These are phyloP conservation scores for Hansenula lynferdii DNA, from an alignment of 1,139 yeast genomes.

Conservation along the genomic window DNA sequence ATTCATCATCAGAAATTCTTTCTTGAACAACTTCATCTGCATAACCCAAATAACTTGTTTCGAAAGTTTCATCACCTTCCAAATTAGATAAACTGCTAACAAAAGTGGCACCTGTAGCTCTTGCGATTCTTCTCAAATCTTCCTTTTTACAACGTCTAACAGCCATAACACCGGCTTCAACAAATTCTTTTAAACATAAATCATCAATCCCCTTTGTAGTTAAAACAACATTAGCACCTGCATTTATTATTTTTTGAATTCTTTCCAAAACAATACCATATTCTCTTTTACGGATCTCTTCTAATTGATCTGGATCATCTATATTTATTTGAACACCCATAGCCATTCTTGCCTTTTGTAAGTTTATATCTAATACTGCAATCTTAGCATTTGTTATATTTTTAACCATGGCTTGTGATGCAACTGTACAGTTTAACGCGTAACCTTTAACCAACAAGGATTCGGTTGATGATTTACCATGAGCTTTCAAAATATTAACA, in stretches of 20 bases:
- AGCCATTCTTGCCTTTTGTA: constrained; percentile 97
- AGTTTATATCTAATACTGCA: constrained; percentile 90
- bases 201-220: constrained; percentile 99
- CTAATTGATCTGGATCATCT: constrained; percentile 96
- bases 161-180: constrained; percentile 95
- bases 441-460: constrained; percentile 88
- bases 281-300: constrained; percentile 92
- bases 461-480: constrained; percentile 89
- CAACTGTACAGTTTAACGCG: constrained; percentile 95
- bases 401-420: constrained; percentile 95
- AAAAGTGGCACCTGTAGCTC: constrained; percentile 96
- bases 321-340: constrained; percentile 97
- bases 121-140: constrained; percentile 92
- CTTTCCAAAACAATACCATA: constrained; percentile 87
- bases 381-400: constrained; percentile 70
- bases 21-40: constrained; percentile 95
- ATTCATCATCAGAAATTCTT: constrained; percentile 93
- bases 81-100: constrained; percentile 84
- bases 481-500: constrained; percentile 92
- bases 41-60: constrained; percentile 75
- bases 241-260: constrained; percentile 75
- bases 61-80: constrained; percentile 98
- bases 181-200: constrained; percentile 89
- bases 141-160: constrained; percentile 98
- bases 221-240: constrained; percentile 95